A percentile compares a stretch with the other conserved stretches of the same genome.
These are phyloP conservation scores for Cladorrhinum sp. DNA, from an alignment of 2,329 filamentous ascomycete genomes.

Conservation along the genomic window DNA sequence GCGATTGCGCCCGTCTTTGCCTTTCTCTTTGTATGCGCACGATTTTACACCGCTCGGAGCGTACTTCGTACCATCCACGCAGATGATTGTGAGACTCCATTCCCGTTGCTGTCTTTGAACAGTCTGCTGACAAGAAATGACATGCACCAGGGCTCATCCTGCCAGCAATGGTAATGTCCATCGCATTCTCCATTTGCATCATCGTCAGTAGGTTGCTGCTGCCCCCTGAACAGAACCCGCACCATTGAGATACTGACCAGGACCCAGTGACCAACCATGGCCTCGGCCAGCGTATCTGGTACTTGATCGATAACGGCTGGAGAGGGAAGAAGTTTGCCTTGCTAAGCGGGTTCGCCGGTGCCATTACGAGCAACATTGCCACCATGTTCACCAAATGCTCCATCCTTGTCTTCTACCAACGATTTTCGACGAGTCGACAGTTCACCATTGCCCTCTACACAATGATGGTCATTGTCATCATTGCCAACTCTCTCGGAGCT, in stretches of 20 bases:
- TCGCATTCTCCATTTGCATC: conserved; percentile 9
- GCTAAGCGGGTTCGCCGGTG: conserved; percentile 12
- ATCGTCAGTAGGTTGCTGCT: conserved; percentile 1
- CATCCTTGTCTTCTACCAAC: conserved; percentile 22
- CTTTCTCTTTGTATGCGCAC: conserved; percentile 15
- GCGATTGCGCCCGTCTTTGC: conserved; percentile 16
- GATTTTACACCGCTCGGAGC: conserved; percentile 20
- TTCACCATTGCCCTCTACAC: conserved; percentile 16
- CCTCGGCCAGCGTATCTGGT: conserved; percentile 10
- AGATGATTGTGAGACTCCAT: conserved; percentile 19
- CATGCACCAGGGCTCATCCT: conserved; percentile 21
- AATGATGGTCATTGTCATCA: conserved; percentile 12
- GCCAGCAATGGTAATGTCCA: conserved; percentile 16
- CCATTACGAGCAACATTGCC: conserved; percentile 13
- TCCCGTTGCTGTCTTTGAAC: not conserved
- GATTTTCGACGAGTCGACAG: conserved; percentile 19
- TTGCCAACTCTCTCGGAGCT: conserved; percentile 14
- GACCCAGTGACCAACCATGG: conserved; percentile 16
- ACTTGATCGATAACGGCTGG: not conserved
- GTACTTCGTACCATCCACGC: conserved; percentile 17
- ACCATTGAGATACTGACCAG: not conserved
- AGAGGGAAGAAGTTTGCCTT: not conserved
- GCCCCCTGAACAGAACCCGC: not conserved
- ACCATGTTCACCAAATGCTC: conserved; percentile 21
- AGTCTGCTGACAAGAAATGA: not conserved